phyloP scores from a whole-genome alignment of 495 filamentous ascomycete genomes.

The Lasiosphaeriaceae sp. region DNA sequence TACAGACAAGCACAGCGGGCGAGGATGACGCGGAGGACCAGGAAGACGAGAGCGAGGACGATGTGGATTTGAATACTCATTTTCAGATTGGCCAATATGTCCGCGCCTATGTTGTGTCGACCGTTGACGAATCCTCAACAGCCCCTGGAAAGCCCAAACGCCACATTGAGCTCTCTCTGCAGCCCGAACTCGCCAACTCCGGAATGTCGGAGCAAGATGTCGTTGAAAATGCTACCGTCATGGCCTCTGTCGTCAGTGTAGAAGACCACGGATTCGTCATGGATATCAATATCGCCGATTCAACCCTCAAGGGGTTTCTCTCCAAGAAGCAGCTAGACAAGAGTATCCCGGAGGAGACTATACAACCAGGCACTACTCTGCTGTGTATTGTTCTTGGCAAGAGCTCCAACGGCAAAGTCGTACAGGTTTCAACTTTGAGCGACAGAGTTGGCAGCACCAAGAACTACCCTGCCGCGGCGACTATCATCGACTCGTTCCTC shows the following conservation, averaged over 20 bases:
- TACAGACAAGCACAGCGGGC: conserved; percentile 55
- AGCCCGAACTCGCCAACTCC: conserved; percentile 69
- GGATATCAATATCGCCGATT: conserved; percentile 74
- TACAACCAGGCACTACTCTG: conserved; percentile 65
- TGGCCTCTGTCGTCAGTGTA: conserved; percentile 82
- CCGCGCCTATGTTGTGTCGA: conserved; percentile 77
- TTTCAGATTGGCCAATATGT: conserved; percentile 88
- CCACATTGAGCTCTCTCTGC: conserved; percentile 78
- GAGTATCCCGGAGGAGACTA: conserved; percentile 59
- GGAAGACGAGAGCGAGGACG: conserved; percentile 47
- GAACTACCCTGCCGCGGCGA: conserved; percentile 66
- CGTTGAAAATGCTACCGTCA: conserved; percentile 67
- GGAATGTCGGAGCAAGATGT: conserved; percentile 68
- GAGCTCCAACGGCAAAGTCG: conserved; percentile 70
- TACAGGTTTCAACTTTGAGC: conserved; percentile 76
- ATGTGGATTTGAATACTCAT: conserved; percentile 64
- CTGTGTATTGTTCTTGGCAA: conserved; percentile 78
- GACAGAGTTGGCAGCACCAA: conserved; percentile 67
- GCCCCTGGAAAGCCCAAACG: conserved; percentile 62
- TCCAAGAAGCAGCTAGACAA: conserved; percentile 78
- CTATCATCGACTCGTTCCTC: conserved; percentile 82
- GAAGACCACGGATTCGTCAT: conserved; percentile 95
- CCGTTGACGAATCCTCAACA: conserved; percentile 50
- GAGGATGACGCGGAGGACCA: conserved; percentile 44
- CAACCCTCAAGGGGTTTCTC: conserved; percentile 74